Base-by-base conservation (phyloP, 169 alveolate genomes). In the Cryptosporidium viatorum region DNA sequence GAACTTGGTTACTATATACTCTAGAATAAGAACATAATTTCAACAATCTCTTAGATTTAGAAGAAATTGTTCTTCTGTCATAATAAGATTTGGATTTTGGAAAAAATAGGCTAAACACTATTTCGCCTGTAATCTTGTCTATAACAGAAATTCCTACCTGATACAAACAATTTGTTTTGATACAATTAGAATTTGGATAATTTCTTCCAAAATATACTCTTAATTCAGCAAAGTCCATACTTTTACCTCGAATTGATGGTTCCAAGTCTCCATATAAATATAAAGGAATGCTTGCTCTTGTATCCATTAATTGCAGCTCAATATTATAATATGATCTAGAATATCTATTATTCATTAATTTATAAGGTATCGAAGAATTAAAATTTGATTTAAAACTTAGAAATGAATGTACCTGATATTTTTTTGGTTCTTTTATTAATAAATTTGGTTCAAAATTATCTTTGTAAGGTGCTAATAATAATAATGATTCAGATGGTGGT, bases 1-100 rank as follows among this genome's bases (percentile, higher is more conserved):
- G 86, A 60, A 74, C 86, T 48, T 74, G 86, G 8, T 43, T 60
- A 18, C 86, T 69, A 74, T 74, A 74, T 12, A 74, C 37, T 74
- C 86, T 52, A 29, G 86, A 31, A 74, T 35, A 74, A 12, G 86
- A 74, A 35, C 71, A 74, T n/a, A 74, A 58, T 18, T 39, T 74
- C 4, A 74, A 14, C 14, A 74, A 37, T 60, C 65, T 58, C 35
- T n/a, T 74, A 2, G 52, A 58, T 41, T 74, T 74, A 6, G 33
- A 37, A 52, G 33, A 37, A 52, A 37, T 10, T 12, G n/a, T 10
- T 31, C 43, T 74, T 21, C 21, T 51, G 7, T 74, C 71, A 74
- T 74, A 74, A 41, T 59, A 74, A 23, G 86, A 55, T 52, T 52
- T 58, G 33, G 71, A 58, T 74, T 60, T 74, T 58, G 71, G 86